These are phyloP conservation scores for Plasmodium blacklocki DNA, from an alignment of 169 alveolate genomes.

Conservation along the genomic window DNA sequence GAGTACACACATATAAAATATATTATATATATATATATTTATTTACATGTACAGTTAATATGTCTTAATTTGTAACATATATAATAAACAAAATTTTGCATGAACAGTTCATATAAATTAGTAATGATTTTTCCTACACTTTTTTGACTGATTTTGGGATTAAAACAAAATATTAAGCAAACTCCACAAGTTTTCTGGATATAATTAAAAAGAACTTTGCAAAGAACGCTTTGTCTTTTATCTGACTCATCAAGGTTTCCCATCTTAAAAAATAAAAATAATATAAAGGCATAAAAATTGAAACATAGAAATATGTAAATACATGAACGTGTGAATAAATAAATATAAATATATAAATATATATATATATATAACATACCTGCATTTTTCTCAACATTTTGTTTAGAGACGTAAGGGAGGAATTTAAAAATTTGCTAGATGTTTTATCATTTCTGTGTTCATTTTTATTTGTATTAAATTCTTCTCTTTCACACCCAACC, in stretches of 20 bases:
- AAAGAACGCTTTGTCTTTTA: constrained; percentile 65
- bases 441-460: constrained; percentile 30
- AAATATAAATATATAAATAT: neutral
- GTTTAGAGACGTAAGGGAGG: constrained; percentile 61
- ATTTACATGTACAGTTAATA: neutral
- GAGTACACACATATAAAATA: neutral
- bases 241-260: constrained; percentile 69
- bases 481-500: constrained; percentile 72
- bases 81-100: neutral
- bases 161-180: constrained; percentile 66
- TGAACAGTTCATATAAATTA: neutral
- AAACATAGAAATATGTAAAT: neutral
- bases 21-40: neutral
- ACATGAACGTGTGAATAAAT: neutral
- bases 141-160: constrained; percentile 56
- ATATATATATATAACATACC: neutral
- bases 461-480: constrained; percentile 19
- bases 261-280: constrained; percentile 24
- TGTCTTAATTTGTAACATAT: neutral
- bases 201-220: constrained; percentile 61
- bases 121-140: constrained; percentile 19
- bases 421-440: constrained; percentile 37
- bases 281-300: neutral
- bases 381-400: constrained; percentile 72
- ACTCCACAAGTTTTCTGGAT: constrained; percentile 71